A percentile compares a stretch with the other conserved stretches of the same genome.
Conservation (phyloP, 768 basidiomycete species). For the Chalciporus chontae region DNA sequence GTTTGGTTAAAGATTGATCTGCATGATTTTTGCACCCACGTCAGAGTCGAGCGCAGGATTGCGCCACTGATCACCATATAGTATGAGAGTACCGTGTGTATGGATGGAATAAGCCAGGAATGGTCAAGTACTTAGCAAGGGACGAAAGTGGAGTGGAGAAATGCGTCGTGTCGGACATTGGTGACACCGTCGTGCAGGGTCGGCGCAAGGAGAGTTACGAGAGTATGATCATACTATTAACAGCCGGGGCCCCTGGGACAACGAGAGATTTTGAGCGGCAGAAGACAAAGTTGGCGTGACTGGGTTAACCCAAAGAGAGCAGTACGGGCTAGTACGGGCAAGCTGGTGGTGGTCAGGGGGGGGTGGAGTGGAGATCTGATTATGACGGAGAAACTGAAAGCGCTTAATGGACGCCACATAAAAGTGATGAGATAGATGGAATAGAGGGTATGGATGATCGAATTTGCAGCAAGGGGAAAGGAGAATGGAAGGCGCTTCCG, state of each 20-base stretch:
- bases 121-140: neutral
- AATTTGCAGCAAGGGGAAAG: no score
- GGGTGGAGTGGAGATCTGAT: conserved; percentile 16
- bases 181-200: neutral
- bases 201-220: conserved; percentile 10
- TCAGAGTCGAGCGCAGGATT: neutral
- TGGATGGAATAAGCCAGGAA: neutral
- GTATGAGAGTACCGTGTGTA: neutral
- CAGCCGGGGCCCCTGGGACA: conserved; percentile 7
- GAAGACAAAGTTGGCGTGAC: conserved; percentile 2
- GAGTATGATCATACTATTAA: neutral
- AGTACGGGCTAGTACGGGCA: no score
- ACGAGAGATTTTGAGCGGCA: conserved; percentile 11
- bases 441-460: no score
- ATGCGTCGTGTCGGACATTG: neutral
- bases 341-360: neutral
- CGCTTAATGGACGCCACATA: conserved; percentile 1
- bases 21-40: neutral
- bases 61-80: neutral
- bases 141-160: neutral
- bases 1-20: neutral
- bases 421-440: neutral
- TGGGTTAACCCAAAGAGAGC: conserved; percentile 7
- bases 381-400: conserved; percentile 2
- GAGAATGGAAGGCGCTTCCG: conserved; percentile 17